A percentile compares a stretch with the other conserved stretches of the same genome.
phyloP scores from a whole-genome alignment of 176 grass and related monocot species.

The Oryza meyeriana region DNA sequence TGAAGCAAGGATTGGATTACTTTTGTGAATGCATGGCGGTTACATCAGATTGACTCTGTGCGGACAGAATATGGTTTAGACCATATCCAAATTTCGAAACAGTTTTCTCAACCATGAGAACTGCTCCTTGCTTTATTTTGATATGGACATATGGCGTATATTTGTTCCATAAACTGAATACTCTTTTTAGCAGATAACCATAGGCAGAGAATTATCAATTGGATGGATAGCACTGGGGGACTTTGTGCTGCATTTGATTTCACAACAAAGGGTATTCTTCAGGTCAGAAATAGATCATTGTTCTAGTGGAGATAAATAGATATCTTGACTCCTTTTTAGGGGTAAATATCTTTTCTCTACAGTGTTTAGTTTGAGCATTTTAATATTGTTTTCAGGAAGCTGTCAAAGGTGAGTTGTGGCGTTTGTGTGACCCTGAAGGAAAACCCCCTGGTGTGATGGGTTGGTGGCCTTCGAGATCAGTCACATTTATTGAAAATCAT shows the following conservation, averaged over 20 bases:
- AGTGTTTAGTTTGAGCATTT: slow-evolving; percentile 3
- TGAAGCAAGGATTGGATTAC: not conserved
- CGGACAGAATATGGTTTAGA: not conserved
- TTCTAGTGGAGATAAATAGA: slow-evolving; percentile 9
- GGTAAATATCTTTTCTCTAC: not conserved
- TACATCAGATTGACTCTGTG: not conserved
- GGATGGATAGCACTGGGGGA: slow-evolving; percentile 76
- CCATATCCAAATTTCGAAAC: not conserved
- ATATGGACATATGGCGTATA: not conserved
- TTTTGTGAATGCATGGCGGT: not conserved
- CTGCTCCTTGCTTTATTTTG: not conserved
- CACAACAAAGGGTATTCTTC: slow-evolving; percentile 93
- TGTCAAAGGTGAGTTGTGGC: slow-evolving; percentile 90
- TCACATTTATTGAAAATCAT: slow-evolving; percentile 97
- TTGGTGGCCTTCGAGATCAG: slow-evolving; percentile 96
- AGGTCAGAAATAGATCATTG: slow-evolving; percentile 49
- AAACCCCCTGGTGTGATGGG: slow-evolving; percentile 88
- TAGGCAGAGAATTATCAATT: slow-evolving; percentile 80
- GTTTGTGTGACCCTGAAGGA: slow-evolving; percentile 68
- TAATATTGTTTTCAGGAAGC: slow-evolving; percentile 57
- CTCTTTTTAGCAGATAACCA: slow-evolving; percentile 56
- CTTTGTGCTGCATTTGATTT: slow-evolving; percentile 91
- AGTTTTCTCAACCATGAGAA: not conserved
- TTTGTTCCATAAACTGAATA: not conserved
- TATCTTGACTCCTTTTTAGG: not conserved